These are phyloP conservation scores for Xylaria grammica DNA, from an alignment of 495 filamentous ascomycete species.

Conservation along the genomic window DNA sequence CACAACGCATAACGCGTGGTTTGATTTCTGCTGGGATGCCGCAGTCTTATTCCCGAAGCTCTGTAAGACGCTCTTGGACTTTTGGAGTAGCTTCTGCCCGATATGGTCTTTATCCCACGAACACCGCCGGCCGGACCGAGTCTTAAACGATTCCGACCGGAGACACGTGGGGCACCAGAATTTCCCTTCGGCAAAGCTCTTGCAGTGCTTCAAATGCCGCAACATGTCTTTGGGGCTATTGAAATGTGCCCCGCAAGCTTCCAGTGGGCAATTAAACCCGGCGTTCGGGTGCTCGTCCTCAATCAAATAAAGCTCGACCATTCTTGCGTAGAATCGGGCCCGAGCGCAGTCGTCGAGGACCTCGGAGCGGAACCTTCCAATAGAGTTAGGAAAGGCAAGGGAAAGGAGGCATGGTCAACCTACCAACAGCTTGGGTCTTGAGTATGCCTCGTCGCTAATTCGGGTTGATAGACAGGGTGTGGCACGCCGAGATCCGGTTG, in stretches of 20 bases:
- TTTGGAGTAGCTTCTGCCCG: conserved; percentile 17
- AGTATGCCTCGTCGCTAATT: neutral
- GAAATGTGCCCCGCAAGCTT: conserved; percentile 21
- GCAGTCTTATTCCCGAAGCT: neutral
- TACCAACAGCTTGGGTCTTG: conserved; percentile 1
- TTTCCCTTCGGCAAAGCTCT: conserved; percentile 13
- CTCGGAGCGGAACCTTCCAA: conserved; percentile 7
- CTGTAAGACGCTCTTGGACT: conserved; percentile 10
- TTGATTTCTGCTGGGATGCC: neutral
- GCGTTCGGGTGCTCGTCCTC: neutral
- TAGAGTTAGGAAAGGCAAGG: neutral
- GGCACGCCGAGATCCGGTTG: neutral
- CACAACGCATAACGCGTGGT: neutral
- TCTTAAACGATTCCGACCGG: conserved; percentile 11
- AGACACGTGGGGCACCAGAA: conserved; percentile 23
- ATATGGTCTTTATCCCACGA: conserved; percentile 22
- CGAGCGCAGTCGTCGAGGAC: conserved; percentile 25
- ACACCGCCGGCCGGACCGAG: conserved; percentile 13
- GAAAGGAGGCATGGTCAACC: neutral
- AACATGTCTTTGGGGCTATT: conserved; percentile 19
- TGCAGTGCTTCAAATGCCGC: conserved; percentile 27
- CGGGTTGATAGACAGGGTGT: neutral
- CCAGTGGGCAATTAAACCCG: conserved; percentile 20
- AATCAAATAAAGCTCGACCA: conserved; percentile 23
- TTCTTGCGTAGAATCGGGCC: conserved; percentile 22